Evolutionary conservation across 116 monocot species (phyloP).

Genomic region (Posidonia oceanica): DNA sequence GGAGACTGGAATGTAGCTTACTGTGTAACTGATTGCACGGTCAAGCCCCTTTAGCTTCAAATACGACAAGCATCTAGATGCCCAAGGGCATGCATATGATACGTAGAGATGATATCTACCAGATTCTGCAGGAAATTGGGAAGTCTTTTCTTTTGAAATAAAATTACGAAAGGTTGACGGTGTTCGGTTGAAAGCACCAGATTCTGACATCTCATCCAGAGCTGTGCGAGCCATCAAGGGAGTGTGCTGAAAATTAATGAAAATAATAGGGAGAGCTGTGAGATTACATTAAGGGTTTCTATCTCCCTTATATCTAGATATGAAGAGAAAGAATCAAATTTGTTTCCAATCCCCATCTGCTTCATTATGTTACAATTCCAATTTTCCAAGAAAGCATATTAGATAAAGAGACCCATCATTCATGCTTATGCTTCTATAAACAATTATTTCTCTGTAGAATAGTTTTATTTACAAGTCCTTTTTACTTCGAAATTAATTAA

Average conservation of each 20-base stretch:
- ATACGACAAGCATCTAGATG: constrained; percentile 74
- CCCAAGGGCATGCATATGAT: constrained; percentile 97
- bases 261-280: not conserved
- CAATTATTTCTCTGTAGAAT: too few species aligned
- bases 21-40: constrained; percentile 63
- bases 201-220: constrained; percentile 47
- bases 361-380: too few species aligned
- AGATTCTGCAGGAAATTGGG: constrained; percentile 62
- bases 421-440: too few species aligned
- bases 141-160: constrained; percentile 42
- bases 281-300: not conserved
- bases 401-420: too few species aligned
- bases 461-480: too few species aligned
- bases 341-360: too few species aligned
- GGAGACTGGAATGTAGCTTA: constrained; percentile 5
- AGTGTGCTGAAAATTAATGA: constrained; percentile 11
- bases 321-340: not conserved
- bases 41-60: constrained; percentile 88
- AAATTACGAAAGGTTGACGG: constrained; percentile 72
- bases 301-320: not conserved
- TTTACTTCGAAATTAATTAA: too few species aligned
- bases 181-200: constrained; percentile 66
- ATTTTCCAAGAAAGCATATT: too few species aligned
- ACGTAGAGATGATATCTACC: constrained; percentile 94
- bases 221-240: constrained; percentile 54